Conservation (phyloP, 768 basidiomycete genomes). For the Amanita subjunquillea region DNA sequence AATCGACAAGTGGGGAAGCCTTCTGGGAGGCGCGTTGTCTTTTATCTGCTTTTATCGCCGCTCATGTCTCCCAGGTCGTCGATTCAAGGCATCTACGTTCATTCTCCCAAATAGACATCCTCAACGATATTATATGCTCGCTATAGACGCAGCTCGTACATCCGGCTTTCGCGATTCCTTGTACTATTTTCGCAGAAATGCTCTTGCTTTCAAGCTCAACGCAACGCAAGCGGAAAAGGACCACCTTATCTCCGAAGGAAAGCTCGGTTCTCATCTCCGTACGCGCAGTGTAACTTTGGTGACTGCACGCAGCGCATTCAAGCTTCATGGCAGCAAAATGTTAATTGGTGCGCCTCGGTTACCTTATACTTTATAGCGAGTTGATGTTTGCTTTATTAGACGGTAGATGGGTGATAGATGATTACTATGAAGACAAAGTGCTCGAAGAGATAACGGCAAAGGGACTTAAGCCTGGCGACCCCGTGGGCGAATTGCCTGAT, state of each 20-base stretch:
- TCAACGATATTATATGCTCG: conserved; percentile 83
- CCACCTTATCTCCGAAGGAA: conserved; percentile 78
- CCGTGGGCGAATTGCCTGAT: conserved; percentile 75
- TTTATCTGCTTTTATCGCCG: conserved; percentile 3
- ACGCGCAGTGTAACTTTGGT: conserved; percentile 92
- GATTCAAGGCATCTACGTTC: conserved; percentile 87
- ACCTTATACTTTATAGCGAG: not conserved
- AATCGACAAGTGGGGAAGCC: conserved; percentile 74
- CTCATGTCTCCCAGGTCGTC: conserved; percentile 44
- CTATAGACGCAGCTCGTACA: conserved; percentile 93
- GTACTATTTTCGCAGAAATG: conserved; percentile 95
- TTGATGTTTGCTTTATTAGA: conserved; percentile 33
- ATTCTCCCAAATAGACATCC: conserved; percentile 78
- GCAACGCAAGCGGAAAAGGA: conserved; percentile 90
- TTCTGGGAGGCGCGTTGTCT: conserved; percentile 64
- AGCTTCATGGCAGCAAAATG: conserved; percentile 89
- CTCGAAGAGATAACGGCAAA: conserved; percentile 68
- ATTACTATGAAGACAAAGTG: conserved; percentile 88
- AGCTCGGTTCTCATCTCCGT: conserved; percentile 80
- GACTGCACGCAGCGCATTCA: conserved; percentile 87
- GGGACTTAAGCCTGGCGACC: conserved; percentile 75
- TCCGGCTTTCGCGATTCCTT: conserved; percentile 95
- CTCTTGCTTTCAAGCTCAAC: conserved; percentile 82
- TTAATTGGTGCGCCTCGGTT: conserved; percentile 48
- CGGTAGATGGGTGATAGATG: conserved; percentile 87